Evolutionary conservation across 2,329 filamentous ascomycete species (phyloP), one percentile per base, ranked within the genome.

Genomic region (Aureobasidium uvarum): DNA sequence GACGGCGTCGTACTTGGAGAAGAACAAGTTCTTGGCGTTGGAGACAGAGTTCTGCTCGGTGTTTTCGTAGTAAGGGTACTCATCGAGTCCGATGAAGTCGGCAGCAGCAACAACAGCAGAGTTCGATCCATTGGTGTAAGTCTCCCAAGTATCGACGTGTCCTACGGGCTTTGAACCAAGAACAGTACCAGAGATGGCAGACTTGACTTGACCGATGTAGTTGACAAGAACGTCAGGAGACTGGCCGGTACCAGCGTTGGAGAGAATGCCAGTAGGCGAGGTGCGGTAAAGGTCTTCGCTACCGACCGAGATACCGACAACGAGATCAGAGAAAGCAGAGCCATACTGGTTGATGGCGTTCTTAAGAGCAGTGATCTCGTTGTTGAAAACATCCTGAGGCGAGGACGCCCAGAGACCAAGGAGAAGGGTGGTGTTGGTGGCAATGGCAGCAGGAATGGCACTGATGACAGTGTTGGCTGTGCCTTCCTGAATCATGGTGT

Each of bases 131-230:
- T 96, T 92, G 74, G 86, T 86, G 82, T 86, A 93, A 62, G 85
- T 86, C 41, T 69, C 71, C 91, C 91, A 96, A 60, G 92, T 96
- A 75, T 96, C 92, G 74, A 96, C 92, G 77, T 96, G 92, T 62
- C 92, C 92, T 67, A 96, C 81, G 20, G 85, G 81, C 52, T 81
- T 83, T 28, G 56, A 38, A 4, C 48, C 8, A 28, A 90, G 79
- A 56, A 79, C 74, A 16, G 90, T 92, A 67, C 84, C 85, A 33
- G 83, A 73, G 72, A 96, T 85, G 67, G 85, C 81, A 33, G 80
- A 76, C 68, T 87, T 86, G 67, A 90, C 86, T 74, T 89, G 81
- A 66, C 82, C 77, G 80, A 96, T 91, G 79, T 92, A 95, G 66
- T 79, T 76, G 71, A 86, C 83, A 45, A 96, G 79, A 13, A 80